Percentiles rank a stretch among this genome's conserved stretches.
phyloP scores from a whole-genome alignment of 2,329 filamentous ascomycete genomes.

The Aspergillus hiratsukae region DNA sequence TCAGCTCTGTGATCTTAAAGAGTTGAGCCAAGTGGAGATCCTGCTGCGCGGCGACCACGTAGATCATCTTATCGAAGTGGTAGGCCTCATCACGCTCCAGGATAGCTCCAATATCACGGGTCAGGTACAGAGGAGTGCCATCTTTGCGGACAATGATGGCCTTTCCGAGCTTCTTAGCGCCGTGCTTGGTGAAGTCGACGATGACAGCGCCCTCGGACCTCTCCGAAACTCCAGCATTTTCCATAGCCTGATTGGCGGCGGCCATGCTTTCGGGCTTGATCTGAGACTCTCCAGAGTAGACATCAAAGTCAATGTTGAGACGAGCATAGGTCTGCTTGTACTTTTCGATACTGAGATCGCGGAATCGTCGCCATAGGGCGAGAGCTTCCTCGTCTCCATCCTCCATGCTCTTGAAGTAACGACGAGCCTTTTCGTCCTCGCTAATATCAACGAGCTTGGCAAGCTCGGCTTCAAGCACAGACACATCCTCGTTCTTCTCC shows the following conservation, averaged over 20 bases:
- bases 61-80: slow-evolving; percentile 65
- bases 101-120: slow-evolving; percentile 64
- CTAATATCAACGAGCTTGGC: slow-evolving; percentile 48
- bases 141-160: slow-evolving; percentile 64
- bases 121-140: slow-evolving; percentile 64
- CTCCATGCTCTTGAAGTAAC: slow-evolving; percentile 66
- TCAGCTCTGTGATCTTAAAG: slow-evolving; percentile 61
- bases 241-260: slow-evolving; percentile 55
- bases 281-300: slow-evolving; percentile 66
- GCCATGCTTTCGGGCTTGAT: slow-evolving; percentile 60
- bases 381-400: slow-evolving; percentile 57
- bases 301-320: slow-evolving; percentile 61
- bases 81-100: slow-evolving; percentile 59
- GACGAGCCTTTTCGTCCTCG: slow-evolving; percentile 57
- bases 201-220: slow-evolving; percentile 62
- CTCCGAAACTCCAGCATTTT: slow-evolving; percentile 58
- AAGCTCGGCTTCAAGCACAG: slow-evolving; percentile 47
- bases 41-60: slow-evolving; percentile 61
- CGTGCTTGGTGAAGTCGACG: slow-evolving; percentile 66
- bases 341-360: slow-evolving; percentile 60
- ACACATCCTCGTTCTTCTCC: slow-evolving; percentile 46
- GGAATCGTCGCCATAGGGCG: slow-evolving; percentile 59
- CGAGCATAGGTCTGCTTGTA: slow-evolving; percentile 62
- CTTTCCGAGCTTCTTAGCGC: slow-evolving; percentile 62
- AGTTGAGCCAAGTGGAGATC: slow-evolving; percentile 61